A percentile compares a stretch with the other conserved stretches of the same genome.
phyloP scores from a whole-genome alignment of 2,329 filamentous ascomycete genomes.

The Sporothrix phasma region DNA sequence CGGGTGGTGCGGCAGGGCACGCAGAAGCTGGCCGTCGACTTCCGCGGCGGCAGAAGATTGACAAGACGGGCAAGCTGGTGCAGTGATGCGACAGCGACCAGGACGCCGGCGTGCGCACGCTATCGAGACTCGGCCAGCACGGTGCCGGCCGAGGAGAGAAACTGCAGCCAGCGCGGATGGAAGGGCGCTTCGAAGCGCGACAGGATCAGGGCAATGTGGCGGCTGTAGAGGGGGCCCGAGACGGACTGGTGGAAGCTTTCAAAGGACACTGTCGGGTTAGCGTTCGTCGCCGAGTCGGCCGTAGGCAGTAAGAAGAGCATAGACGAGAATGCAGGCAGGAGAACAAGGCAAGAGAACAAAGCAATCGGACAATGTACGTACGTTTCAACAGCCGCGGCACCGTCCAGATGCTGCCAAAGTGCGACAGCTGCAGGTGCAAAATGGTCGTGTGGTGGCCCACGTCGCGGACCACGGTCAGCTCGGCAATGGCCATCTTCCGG shows the following conservation, averaged over 20 bases:
- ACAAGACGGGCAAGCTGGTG: background rate
- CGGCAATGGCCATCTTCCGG: background rate
- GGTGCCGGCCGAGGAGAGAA: background rate
- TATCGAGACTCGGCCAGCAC: background rate
- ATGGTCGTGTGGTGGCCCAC: background rate
- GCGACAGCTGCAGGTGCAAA: background rate
- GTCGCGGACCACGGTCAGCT: background rate
- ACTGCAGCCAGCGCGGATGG: background rate
- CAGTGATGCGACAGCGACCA: background rate
- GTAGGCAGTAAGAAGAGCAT: no score
- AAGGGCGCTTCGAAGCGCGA: background rate
- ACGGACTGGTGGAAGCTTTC: background rate
- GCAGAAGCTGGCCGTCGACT: background rate
- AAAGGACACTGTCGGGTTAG: background rate
- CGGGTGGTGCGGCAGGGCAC: background rate
- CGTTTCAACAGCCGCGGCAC: background rate
- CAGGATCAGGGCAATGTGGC: background rate
- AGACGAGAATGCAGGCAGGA: no score
- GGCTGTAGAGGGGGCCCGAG: background rate
- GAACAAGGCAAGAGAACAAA: no score
- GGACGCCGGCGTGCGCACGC: background rate
- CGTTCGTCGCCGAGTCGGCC: no score
- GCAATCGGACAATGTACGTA: no score
- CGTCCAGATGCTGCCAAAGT: background rate
- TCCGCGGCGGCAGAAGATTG: background rate